Evolutionary conservation across 306 rosid species (phyloP).

Genomic region (Quercus rubra): DNA sequence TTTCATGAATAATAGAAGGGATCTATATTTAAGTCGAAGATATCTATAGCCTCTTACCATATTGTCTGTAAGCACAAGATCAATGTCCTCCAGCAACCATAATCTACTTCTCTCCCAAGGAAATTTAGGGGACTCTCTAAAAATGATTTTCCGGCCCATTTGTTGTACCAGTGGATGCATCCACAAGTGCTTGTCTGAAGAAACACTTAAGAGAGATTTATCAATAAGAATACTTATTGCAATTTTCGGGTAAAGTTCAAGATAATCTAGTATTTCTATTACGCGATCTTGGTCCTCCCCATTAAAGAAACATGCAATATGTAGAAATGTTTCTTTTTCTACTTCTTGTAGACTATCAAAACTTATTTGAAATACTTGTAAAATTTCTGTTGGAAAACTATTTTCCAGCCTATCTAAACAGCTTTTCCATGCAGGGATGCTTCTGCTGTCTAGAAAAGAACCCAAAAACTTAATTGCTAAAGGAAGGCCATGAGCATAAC

Average conservation of each 20-base stretch:
- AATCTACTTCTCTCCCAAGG: constrained; percentile 34
- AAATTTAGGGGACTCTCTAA: not conserved
- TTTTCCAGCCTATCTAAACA: constrained; percentile 12
- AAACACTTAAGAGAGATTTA: constrained; percentile 21
- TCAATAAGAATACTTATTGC: constrained; percentile 22
- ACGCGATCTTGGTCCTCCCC: no score
- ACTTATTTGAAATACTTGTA: no score
- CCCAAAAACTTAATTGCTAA: constrained; percentile 7
- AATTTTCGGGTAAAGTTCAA: not conserved
- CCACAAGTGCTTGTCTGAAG: not conserved
- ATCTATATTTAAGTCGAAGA: no score
- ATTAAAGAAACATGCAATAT: no score
- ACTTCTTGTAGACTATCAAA: no score
- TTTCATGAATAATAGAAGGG: no score
- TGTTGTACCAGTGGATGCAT: constrained; percentile 33
- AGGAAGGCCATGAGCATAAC: no score
- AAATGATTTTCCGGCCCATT: constrained; percentile 32
- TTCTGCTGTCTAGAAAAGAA: not conserved
- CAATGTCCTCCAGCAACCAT: constrained; percentile 2
- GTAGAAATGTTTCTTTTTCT: no score
- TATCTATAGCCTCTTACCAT: constrained; percentile 4
- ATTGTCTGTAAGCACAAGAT: constrained; percentile 8
- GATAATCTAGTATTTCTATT: no score
- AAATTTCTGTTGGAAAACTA: not conserved
- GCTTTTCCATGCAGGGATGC: constrained; percentile 17